phyloP scores from a whole-genome alignment of 2,329 filamentous ascomycete genomes.

The Neofusicoccum sp. region DNA sequence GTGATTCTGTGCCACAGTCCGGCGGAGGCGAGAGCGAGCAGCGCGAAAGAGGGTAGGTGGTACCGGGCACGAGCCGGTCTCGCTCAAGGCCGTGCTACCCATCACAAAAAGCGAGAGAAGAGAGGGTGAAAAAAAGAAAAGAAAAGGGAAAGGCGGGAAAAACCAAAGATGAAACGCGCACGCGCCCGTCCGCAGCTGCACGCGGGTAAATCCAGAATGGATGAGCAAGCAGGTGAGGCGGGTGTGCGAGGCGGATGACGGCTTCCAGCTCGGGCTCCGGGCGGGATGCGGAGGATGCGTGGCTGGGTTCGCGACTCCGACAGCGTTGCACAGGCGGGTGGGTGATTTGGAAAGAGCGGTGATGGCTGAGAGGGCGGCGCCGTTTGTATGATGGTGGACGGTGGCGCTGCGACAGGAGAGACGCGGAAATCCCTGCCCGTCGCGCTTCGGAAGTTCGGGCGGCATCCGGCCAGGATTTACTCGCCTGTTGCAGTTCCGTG shows the following conservation, averaged over 20 bases:
- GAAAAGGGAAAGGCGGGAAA: not conserved
- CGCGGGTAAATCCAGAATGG: not conserved
- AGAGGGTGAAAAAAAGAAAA: not conserved
- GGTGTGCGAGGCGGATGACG: not conserved
- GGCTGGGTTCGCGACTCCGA: not conserved
- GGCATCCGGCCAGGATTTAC: not conserved
- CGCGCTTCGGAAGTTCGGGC: constrained; percentile 1
- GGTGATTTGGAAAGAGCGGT: not conserved
- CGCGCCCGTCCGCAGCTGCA: constrained; percentile 9
- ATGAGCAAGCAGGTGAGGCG: not conserved
- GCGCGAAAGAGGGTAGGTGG: not conserved
- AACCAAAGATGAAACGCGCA: constrained; percentile 4
- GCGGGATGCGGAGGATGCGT: not conserved
- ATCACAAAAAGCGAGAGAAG: not conserved
- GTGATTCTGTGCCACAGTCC: not conserved
- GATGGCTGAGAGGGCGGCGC: not conserved
- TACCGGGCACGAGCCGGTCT: not conserved
- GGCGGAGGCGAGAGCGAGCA: not conserved
- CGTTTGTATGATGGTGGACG: not conserved
- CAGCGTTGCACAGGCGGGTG: not conserved
- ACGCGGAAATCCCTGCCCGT: not conserved
- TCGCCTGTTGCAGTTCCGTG: not conserved
- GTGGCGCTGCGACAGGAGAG: not conserved
- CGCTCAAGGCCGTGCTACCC: constrained; percentile 5
- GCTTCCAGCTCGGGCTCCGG: not conserved